These are phyloP conservation scores for Takashimella koratensis DNA, from an alignment of 1,284 basidiomycete species.

Conservation along the genomic window DNA sequence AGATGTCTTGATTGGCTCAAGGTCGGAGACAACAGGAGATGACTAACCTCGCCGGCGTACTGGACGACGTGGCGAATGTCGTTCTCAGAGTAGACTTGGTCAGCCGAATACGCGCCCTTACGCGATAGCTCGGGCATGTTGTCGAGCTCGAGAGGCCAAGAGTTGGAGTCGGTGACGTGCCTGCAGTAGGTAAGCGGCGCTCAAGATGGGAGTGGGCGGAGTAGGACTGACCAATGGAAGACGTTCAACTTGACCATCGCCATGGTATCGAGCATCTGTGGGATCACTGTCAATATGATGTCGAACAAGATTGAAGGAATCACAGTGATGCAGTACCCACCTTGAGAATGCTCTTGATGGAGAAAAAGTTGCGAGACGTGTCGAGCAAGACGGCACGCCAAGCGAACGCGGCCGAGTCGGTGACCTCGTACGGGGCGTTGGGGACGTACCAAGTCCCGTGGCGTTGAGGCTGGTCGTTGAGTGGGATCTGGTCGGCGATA, in stretches of 20 bases:
- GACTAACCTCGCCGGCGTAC: conserved; percentile 66
- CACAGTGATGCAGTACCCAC: too few species aligned
- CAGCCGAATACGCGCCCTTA: conserved; percentile 65
- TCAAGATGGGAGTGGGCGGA: neutral
- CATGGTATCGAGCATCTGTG: conserved; percentile 72
- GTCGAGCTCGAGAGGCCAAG: conserved; percentile 67
- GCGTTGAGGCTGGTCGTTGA: neutral
- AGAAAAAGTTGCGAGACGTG: conserved; percentile 60
- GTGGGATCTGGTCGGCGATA: neutral
- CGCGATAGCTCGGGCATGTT: conserved; percentile 61
- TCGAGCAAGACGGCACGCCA: conserved; percentile 74
- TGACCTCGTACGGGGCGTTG: conserved; percentile 44
- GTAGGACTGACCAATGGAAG: conserved; percentile 60
- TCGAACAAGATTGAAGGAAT: too few species aligned
- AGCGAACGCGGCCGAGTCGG: conserved; percentile 50
- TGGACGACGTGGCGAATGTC: conserved; percentile 63
- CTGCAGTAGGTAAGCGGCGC: conserved; percentile 2
- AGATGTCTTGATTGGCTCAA: neutral
- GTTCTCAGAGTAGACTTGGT: conserved; percentile 57
- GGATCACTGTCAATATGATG: too few species aligned
- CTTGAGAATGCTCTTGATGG: conserved; percentile 11
- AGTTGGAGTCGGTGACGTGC: conserved; percentile 64
- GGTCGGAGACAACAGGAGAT: conserved; percentile 1
- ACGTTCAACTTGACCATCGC: conserved; percentile 75
- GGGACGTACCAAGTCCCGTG: conserved; percentile 18